Conservation (phyloP, 257 asterid species). For the Plantago ovata region DNA sequence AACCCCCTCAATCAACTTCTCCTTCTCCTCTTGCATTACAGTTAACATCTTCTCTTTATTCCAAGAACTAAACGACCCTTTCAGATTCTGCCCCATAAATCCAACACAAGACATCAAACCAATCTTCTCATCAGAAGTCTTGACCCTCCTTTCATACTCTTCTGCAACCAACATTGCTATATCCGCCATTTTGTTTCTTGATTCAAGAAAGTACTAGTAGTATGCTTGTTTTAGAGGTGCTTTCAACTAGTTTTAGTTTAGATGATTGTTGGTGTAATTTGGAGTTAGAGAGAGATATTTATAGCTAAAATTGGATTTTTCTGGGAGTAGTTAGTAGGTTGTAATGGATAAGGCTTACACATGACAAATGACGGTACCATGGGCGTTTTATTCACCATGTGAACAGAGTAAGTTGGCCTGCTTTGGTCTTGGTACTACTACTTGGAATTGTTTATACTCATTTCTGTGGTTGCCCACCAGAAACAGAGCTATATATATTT, state of each 20-base stretch:
- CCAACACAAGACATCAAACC: conserved; percentile 42
- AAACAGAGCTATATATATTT: too few relatives aligned
- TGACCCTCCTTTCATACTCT: conserved; percentile 79
- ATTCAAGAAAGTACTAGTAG: neutral
- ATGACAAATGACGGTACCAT: neutral
- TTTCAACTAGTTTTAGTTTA: neutral
- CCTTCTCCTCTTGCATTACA: conserved; percentile 16
- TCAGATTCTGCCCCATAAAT: conserved; percentile 27
- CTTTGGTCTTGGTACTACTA: neutral
- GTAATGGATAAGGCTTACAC: conserved; percentile 10
- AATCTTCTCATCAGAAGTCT: conserved; percentile 54
- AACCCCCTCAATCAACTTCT: conserved; percentile 2
- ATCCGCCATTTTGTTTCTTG: conserved; percentile 48
- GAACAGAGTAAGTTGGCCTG: neutral
- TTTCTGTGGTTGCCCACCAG: neutral
- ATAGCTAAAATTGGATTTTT: neutral
- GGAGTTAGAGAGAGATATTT: neutral
- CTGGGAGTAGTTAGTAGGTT: neutral
- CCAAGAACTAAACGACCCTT: conserved; percentile 31
- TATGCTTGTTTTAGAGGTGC: neutral
- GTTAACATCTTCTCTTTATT: conserved; percentile 22
- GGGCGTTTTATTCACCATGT: neutral
- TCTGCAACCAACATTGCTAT: conserved; percentile 85
- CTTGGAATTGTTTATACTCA: neutral
- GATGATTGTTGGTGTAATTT: neutral